Evolutionary conservation across 2,329 filamentous ascomycete species (phyloP).

Genomic region (Colletotrichum acutatum): DNA sequence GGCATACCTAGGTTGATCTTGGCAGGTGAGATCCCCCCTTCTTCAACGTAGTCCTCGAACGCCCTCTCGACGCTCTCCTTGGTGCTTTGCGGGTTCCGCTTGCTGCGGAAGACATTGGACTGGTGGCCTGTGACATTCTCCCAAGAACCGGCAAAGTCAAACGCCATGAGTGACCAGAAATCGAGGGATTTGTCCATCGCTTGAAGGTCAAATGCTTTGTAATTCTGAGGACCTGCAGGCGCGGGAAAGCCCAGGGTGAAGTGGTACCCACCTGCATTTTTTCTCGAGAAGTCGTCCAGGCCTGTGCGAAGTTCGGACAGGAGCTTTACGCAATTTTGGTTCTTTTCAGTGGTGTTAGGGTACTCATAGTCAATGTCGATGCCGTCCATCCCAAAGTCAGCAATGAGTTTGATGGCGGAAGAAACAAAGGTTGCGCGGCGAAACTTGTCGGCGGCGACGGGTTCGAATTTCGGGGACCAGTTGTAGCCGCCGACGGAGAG

Average conservation of each 20-base stretch:
- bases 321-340: constrained; percentile 52
- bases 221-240: constrained; percentile 59
- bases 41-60: constrained; percentile 69
- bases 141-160: constrained; percentile 78
- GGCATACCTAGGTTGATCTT: constrained; percentile 84
- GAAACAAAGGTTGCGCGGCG: constrained; percentile 75
- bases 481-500: constrained; percentile 89
- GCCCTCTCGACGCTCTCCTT: constrained; percentile 76
- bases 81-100: constrained; percentile 64
- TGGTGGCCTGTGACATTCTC: constrained; percentile 71
- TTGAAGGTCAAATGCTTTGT: constrained; percentile 59
- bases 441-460: constrained; percentile 69
- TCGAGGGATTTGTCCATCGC: constrained; percentile 67
- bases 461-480: constrained; percentile 80
- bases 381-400: constrained; percentile 74
- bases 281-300: constrained; percentile 54
- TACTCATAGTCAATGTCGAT: constrained; percentile 57
- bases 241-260: constrained; percentile 63
- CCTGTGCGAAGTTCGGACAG: constrained; percentile 54
- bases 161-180: constrained; percentile 73
- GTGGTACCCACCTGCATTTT: constrained; percentile 53
- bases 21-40: constrained; percentile 61
- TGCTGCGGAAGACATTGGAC: constrained; percentile 72
- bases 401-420: constrained; percentile 74
- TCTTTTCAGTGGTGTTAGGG: constrained; percentile 48